phyloP scores from a whole-genome alignment of 2,329 filamentous ascomycete species.

The Nakataea oryzae region DNA sequence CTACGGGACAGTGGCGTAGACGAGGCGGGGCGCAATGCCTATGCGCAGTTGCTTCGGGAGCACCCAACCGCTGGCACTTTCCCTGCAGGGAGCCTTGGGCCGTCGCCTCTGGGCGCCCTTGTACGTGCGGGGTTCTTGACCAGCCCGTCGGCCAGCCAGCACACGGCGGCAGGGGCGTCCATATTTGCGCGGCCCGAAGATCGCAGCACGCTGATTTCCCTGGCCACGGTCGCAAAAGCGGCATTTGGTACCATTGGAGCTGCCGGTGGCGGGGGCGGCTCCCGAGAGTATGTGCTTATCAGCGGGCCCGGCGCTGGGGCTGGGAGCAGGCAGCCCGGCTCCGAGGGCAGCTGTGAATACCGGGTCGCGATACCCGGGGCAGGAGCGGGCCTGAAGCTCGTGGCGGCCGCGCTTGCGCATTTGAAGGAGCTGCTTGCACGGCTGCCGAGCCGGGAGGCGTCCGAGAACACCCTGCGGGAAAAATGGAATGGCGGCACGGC shows the following conservation, averaged over 20 bases:
- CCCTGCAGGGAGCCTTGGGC: constrained; percentile 12
- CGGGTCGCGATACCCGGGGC: constrained; percentile 55
- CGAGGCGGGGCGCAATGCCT: constrained; percentile 35
- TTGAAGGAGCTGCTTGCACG: constrained; percentile 47
- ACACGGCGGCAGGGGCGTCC: constrained; percentile 16
- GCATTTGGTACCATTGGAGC: constrained; percentile 60
- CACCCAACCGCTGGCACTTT: constrained; percentile 37
- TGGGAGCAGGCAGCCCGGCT: constrained; percentile 30
- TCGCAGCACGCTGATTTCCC: constrained; percentile 44
- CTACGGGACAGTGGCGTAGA: constrained; percentile 26
- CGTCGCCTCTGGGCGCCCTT: constrained; percentile 22
- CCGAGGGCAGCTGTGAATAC: constrained; percentile 18
- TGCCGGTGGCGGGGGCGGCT: constrained; percentile 56
- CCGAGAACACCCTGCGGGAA: constrained; percentile 51
- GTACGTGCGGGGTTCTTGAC: constrained; percentile 61
- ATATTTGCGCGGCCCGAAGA: constrained; percentile 39
- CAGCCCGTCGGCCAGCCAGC: constrained; percentile 15
- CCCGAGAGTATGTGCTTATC: constrained; percentile 51
- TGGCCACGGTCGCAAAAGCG: constrained; percentile 52
- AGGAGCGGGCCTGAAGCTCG: constrained; percentile 56
- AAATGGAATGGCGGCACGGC: constrained; percentile 60
- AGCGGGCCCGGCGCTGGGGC: constrained; percentile 20
- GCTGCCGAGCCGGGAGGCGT: constrained; percentile 51
- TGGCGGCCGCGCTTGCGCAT: constrained; percentile 50
- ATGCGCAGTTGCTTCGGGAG: constrained; percentile 37